phyloP scores from a whole-genome alignment of 257 asterid genomes.

The Henckelia pumila region DNA sequence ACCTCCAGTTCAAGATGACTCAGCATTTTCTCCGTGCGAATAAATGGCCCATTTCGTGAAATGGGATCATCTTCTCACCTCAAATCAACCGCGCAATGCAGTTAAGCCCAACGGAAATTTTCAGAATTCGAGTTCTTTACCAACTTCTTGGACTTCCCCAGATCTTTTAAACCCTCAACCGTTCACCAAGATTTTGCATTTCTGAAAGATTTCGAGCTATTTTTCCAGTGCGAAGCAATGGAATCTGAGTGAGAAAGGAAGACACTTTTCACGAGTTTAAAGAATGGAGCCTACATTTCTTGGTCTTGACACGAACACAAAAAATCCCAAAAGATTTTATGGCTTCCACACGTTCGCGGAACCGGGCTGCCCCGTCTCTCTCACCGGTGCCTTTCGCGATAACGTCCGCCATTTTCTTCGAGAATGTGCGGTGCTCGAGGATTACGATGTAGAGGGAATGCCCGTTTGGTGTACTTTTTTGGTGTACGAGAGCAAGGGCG shows the following conservation, averaged over 20 bases:
- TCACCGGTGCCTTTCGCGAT: slow-evolving; percentile 61
- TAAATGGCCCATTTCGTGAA: neutral
- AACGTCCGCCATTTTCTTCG: slow-evolving; percentile 63
- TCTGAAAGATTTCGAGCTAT: slow-evolving; percentile 23
- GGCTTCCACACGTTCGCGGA: slow-evolving; percentile 64
- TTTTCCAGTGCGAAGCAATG: neutral
- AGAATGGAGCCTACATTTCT: slow-evolving; percentile 29
- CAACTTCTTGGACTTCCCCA: slow-evolving; percentile 14
- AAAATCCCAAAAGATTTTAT: slow-evolving; percentile 40
- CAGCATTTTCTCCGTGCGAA: neutral
- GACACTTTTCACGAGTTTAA: neutral
- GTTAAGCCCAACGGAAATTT: slow-evolving; percentile 5
- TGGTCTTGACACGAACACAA: slow-evolving; percentile 31
- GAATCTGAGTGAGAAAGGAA: neutral
- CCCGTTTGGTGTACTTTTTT: slow-evolving; percentile 65
- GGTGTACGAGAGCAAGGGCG: slow-evolving; percentile 58
- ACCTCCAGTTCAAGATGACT: neutral
- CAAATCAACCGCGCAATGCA: neutral
- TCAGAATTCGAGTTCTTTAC: neutral
- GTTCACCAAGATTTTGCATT: neutral
- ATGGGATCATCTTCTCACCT: neutral
- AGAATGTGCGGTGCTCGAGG: slow-evolving; percentile 58
- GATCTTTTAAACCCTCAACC: slow-evolving; percentile 34
- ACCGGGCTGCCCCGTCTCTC: slow-evolving; percentile 46
- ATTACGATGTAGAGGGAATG: slow-evolving; percentile 53